Evolutionary conservation across 2,329 filamentous ascomycete genomes (phyloP).

Genomic region (Neonectria faginata): DNA sequence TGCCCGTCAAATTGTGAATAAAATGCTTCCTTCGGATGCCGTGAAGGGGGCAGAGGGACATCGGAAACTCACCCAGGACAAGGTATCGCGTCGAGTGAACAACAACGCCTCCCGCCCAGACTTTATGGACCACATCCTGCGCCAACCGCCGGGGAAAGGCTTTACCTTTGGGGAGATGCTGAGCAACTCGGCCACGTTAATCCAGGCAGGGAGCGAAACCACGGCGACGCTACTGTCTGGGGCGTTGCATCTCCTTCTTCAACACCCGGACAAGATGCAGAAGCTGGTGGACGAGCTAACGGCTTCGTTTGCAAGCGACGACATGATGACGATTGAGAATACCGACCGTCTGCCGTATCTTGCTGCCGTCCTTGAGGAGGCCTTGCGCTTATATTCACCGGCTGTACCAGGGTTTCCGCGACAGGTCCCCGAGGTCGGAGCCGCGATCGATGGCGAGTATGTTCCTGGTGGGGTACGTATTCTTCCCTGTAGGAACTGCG

Average conservation of each 20-base stretch:
- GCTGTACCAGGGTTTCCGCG: slow-evolving; percentile 29
- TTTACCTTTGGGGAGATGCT: slow-evolving; percentile 28
- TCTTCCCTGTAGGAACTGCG: not conserved
- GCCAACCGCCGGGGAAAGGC: slow-evolving; percentile 22
- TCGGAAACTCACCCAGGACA: slow-evolving; percentile 28
- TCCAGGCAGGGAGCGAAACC: slow-evolving; percentile 31
- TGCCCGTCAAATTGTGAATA: slow-evolving; percentile 30
- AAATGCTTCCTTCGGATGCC: slow-evolving; percentile 27
- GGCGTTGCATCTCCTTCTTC: slow-evolving; percentile 20
- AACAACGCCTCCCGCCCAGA: slow-evolving; percentile 28
- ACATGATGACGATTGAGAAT: slow-evolving; percentile 27
- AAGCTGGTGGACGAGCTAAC: slow-evolving; percentile 20
- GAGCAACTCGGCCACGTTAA: slow-evolving; percentile 27
- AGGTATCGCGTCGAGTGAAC: slow-evolving; percentile 28
- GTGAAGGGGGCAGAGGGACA: slow-evolving; percentile 27
- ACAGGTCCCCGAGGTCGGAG: slow-evolving; percentile 19
- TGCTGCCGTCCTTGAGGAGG: slow-evolving; percentile 24
- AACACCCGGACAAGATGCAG: slow-evolving; percentile 16
- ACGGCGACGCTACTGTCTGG: slow-evolving; percentile 30
- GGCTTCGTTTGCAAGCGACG: slow-evolving; percentile 13
- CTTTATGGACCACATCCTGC: slow-evolving; percentile 27
- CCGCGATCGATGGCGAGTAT: slow-evolving; percentile 26
- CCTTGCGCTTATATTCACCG: slow-evolving; percentile 29
- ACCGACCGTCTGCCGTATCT: slow-evolving; percentile 25
- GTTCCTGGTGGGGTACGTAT: slow-evolving; percentile 25